Conservation (phyloP, 2,329 filamentous ascomycete genomes). For the Penicillium sp. region DNA sequence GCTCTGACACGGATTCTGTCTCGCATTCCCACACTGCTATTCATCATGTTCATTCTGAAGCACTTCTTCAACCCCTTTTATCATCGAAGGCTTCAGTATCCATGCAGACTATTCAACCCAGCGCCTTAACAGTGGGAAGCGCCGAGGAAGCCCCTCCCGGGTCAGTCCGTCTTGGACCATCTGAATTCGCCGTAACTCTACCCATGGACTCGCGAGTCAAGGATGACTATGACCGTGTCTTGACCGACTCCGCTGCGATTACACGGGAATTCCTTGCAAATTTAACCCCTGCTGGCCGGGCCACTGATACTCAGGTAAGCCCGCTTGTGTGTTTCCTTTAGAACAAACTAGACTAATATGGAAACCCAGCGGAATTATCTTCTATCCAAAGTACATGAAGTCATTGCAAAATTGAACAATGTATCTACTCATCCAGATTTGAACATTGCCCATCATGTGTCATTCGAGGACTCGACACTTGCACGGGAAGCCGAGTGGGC, state of each 20-base stretch:
- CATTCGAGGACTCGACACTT: constrained; percentile 37
- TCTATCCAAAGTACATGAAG: constrained; percentile 37
- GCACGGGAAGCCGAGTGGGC: constrained; percentile 49
- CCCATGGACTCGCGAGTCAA: constrained; percentile 51
- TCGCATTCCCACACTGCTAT: constrained; percentile 29
- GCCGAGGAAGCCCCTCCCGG: constrained; percentile 34
- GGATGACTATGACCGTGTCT: constrained; percentile 45
- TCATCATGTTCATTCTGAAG: constrained; percentile 28
- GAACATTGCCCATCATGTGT: constrained; percentile 46
- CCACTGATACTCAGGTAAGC: constrained; percentile 34
- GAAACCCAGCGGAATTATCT: constrained; percentile 28
- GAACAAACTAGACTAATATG: constrained; percentile 19
- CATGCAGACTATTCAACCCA: constrained; percentile 44
- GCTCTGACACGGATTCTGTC: constrained; percentile 36
- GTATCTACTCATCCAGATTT: constrained; percentile 51
- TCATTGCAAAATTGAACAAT: constrained; percentile 46
- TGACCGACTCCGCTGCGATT: constrained; percentile 34
- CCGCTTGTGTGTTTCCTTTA: constrained; percentile 8
- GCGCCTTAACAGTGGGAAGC: constrained; percentile 37
- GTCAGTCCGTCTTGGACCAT: constrained; percentile 42
- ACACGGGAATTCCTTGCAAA: constrained; percentile 37
- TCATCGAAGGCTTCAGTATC: constrained; percentile 26
- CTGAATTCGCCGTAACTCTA: constrained; percentile 47
- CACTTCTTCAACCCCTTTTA: constrained; percentile 36
- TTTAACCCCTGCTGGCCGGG: constrained; percentile 20